Base-by-base conservation (phyloP, 345 rosid genomes). In the Tarenaya hassleriana region DNA sequence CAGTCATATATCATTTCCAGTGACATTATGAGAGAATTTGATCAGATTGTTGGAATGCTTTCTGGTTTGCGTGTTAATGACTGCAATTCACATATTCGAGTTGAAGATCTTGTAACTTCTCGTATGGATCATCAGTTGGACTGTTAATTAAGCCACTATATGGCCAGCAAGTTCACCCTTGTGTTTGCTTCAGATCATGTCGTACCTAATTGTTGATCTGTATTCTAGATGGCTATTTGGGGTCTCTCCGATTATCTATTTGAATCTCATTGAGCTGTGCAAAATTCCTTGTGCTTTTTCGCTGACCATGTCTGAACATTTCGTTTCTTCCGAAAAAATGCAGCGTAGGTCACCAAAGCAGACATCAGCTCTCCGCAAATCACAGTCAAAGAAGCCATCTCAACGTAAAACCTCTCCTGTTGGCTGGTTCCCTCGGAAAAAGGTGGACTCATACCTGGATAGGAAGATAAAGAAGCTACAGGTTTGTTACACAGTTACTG, bases 391-490 rank as follows among this genome's bases (percentile, higher is more conserved):
- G 80, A 83, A 83, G 81, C 91, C 94, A 7, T 43, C 82, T 58
- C 88, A 71, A 59, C 95, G 90, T 41, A 92, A 83, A 70, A 66
- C 41, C 61, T 84, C 90, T 52, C 95, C 97, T 18, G 60, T 81
- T 55, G 83, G 80, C 43, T 88, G 95, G 97, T 85, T 80, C 45
- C 95, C 95, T 0, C 77, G 97, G 11, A 85, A 77, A 70, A 88
- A 75, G 61, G 83, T 69, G 57, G 95, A 81, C 52, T 87, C 96
- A 11, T 85, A 76, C 73, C 67, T 88, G 64, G 80, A 80, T 42
- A 83, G 84, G 74, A 92, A 92, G 66, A 85, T 92, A 21, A 80
- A 83, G 62, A 78, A 76, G 90, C 74, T 92, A 60, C 98, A 85
- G 98, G 98, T 92, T 16, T 18, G 13, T 21, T 55, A 46, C 19